Percentiles rank a stretch among this genome's conserved stretches.
These are phyloP conservation scores for Datura wrightii DNA, from an alignment of 257 asterid genomes.

Conservation along the genomic window DNA sequence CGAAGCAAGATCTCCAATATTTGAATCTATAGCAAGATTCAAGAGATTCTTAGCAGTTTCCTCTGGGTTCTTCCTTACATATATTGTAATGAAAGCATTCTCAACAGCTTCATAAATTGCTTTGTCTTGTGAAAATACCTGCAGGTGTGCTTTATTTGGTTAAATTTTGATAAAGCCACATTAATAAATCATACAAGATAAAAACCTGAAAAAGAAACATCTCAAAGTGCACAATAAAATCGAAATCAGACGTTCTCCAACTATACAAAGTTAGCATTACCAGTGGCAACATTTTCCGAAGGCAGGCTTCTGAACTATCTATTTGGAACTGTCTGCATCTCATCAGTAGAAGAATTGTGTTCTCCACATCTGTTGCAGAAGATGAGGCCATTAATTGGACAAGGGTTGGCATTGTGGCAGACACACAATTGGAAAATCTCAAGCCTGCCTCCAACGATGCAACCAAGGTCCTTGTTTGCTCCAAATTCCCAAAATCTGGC, in stretches of 20 bases:
- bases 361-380: conserved; percentile 94
- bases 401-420: conserved; percentile 78
- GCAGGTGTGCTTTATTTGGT: conserved; percentile 36
- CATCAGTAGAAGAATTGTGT: conserved; percentile 90
- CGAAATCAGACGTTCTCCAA: not conserved
- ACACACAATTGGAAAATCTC: conserved; percentile 82
- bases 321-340: conserved; percentile 96
- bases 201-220: too few species aligned
- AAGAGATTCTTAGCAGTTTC: conserved; percentile 93
- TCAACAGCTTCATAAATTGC: conserved; percentile 96
- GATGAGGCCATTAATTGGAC: conserved; percentile 98
- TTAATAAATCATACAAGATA: not conserved
- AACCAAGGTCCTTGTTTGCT: conserved; percentile 92
- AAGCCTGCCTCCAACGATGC: conserved; percentile 96
- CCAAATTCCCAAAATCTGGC: conserved; percentile 93
- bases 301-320: conserved; percentile 92
- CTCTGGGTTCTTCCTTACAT: conserved; percentile 70
- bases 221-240: not conserved
- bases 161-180: not conserved
- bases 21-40: conserved; percentile 84
- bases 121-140: conserved; percentile 97
- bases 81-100: conserved; percentile 89
- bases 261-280: conserved; percentile 50
- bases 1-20: conserved; percentile 96
- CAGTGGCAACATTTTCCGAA: conserved; percentile 97